Evolutionary conservation across 2,329 filamentous ascomycete species (phyloP).

Genomic region (Diaporthe vaccinii): DNA sequence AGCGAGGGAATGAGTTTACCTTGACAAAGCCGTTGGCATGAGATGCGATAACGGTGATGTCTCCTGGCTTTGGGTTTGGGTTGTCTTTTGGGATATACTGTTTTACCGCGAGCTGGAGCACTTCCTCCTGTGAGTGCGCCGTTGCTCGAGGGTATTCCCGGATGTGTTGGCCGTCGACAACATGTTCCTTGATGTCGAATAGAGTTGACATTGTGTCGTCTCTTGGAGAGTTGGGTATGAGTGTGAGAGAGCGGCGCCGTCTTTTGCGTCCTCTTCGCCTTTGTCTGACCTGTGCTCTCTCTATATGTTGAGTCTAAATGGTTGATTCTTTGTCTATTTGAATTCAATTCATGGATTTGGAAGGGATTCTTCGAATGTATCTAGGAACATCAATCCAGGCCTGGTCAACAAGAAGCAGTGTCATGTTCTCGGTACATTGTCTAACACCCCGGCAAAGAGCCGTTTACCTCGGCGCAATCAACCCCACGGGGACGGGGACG

Average conservation of each 20-base stretch:
- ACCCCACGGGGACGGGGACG: constrained; percentile 30
- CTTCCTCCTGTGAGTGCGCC: constrained; percentile 79
- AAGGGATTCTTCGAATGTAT: neutral
- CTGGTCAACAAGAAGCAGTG: neutral
- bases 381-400: neutral
- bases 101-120: constrained; percentile 82
- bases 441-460: constrained; percentile 20
- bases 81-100: constrained; percentile 88
- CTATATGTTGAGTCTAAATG: neutral
- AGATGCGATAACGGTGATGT: constrained; percentile 86
- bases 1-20: constrained; percentile 57
- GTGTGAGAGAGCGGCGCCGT: neutral
- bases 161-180: constrained; percentile 81
- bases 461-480: constrained; percentile 31
- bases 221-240: neutral
- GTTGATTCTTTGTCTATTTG: neutral
- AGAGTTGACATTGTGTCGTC: constrained; percentile 50
- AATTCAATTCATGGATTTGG: neutral
- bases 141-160: constrained; percentile 85
- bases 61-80: constrained; percentile 75
- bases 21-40: constrained; percentile 97
- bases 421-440: constrained; percentile 20
- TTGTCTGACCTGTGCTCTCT: neutral
- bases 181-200: constrained; percentile 81
- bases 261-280: neutral